A percentile compares a stretch with the other conserved stretches of the same genome.
These are phyloP conservation scores for Tripterygium wilfordii DNA, from an alignment of 177 flowering plant genomes.

Conservation along the genomic window DNA sequence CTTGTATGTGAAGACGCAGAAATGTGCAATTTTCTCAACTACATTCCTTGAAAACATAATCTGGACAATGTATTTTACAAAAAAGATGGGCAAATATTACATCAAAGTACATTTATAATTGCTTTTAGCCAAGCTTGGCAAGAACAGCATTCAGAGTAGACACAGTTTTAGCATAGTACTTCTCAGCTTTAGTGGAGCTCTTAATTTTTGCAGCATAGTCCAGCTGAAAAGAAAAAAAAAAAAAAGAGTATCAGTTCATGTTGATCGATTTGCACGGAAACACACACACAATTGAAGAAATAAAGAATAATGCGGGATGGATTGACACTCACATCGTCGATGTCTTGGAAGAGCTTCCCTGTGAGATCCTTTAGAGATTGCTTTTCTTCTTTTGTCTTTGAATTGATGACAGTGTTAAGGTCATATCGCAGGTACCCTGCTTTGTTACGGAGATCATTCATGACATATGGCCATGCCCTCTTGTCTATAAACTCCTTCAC, in stretches of 20 bases:
- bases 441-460: slow-evolving; percentile 70
- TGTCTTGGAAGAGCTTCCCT: slow-evolving; percentile 63
- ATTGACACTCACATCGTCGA: slow-evolving; percentile 53
- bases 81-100: too few relatives aligned
- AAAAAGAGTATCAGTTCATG: neutral
- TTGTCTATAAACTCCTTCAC: slow-evolving; percentile 83
- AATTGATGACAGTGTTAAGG: slow-evolving; percentile 77
- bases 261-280: too few relatives aligned
- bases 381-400: slow-evolving; percentile 77
- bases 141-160: slow-evolving; percentile 67
- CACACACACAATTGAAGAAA: neutral
- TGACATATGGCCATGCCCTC: slow-evolving; percentile 94
- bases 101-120: too few relatives aligned
- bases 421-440: slow-evolving; percentile 81
- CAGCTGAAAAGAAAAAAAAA: slow-evolving; percentile 47
- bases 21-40: too few relatives aligned
- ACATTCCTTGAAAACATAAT: too few relatives aligned
- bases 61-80: too few relatives aligned
- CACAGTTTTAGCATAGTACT: slow-evolving; percentile 74
- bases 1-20: too few relatives aligned
- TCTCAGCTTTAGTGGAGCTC: slow-evolving; percentile 78
- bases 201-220: slow-evolving; percentile 90
- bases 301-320: too few relatives aligned
- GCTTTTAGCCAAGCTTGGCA: slow-evolving; percentile 68
- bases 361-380: slow-evolving; percentile 66